Evolutionary conservation across 306 rosid genomes (phyloP).

Genomic region (Begonia masoniana): DNA sequence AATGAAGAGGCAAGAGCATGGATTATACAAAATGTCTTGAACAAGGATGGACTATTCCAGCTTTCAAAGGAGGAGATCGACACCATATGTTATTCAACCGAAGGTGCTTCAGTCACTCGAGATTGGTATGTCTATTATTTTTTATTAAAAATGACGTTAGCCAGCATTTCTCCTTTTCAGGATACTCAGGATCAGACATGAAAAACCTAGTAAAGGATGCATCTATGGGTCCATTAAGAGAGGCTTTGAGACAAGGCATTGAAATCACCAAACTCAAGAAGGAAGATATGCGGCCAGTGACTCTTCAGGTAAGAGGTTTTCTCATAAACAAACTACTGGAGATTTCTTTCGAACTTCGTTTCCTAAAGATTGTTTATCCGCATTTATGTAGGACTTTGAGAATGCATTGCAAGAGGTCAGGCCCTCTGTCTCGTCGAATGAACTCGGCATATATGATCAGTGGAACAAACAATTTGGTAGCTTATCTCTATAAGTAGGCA

Average conservation of each 20-base stretch:
- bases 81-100: constrained; percentile 51
- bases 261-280: constrained; percentile 51
- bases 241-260: constrained; percentile 60
- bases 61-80: constrained; percentile 50
- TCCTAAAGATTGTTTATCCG: neutral
- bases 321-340: neutral
- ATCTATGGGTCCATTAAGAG: constrained; percentile 95
- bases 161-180: constrained; percentile 23
- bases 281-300: constrained; percentile 72
- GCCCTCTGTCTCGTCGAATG: constrained; percentile 71
- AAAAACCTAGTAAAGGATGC: constrained; percentile 88
- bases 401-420: constrained; percentile 65
- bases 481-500: constrained; percentile 11
- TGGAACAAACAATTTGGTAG: constrained; percentile 87
- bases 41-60: constrained; percentile 73
- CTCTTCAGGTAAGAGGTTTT: constrained; percentile 45
- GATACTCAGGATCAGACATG: constrained; percentile 98
- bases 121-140: constrained; percentile 5
- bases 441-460: constrained; percentile 49
- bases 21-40: constrained; percentile 53
- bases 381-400: constrained; percentile 46
- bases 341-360: constrained; percentile 3
- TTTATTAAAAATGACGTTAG: neutral
- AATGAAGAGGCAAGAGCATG: constrained; percentile 80
- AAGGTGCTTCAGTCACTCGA: constrained; percentile 36